Evolutionary conservation across 192 early-diverging fungal species (phyloP).

Genomic region (Chytriomyces hyalinus): DNA sequence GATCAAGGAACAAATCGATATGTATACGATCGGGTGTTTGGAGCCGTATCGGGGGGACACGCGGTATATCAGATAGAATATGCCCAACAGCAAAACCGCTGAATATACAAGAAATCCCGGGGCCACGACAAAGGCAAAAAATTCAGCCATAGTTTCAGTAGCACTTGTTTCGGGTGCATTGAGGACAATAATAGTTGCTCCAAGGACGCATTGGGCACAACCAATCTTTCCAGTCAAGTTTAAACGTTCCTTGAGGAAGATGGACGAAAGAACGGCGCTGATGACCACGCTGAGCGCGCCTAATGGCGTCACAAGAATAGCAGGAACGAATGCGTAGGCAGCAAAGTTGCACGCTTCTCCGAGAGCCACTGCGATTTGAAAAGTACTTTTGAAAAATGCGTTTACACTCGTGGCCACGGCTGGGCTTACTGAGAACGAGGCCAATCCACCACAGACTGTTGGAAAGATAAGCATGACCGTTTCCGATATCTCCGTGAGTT

Average conservation of each 20-base stretch:
- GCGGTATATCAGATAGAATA: slow-evolving; percentile 56
- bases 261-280: slow-evolving; percentile 66
- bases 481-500: slow-evolving; percentile 51
- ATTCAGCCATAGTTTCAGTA: slow-evolving; percentile 51
- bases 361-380: slow-evolving; percentile 69
- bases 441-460: slow-evolving; percentile 89
- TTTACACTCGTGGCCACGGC: background rate
- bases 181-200: slow-evolving; percentile 60
- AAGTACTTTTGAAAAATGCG: background rate
- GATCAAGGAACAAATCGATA: slow-evolving; percentile 59
- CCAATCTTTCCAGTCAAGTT: slow-evolving; percentile 61
- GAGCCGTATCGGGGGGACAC: slow-evolving; percentile 65
- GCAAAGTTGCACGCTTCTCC: slow-evolving; percentile 93
- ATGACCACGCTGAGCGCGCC: slow-evolving; percentile 88
- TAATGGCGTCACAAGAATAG: slow-evolving; percentile 89
- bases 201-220: slow-evolving; percentile 63
- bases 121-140: slow-evolving; percentile 56
- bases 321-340: slow-evolving; percentile 93
- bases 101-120: slow-evolving; percentile 64
- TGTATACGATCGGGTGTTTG: slow-evolving; percentile 57
- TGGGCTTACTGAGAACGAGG: slow-evolving; percentile 71
- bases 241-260: slow-evolving; percentile 62
- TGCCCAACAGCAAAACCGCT: slow-evolving; percentile 44
- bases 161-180: slow-evolving; percentile 50
- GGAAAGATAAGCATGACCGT: slow-evolving; percentile 79